These are phyloP conservation scores for Erodium maritimum DNA, from an alignment of 345 rosid genomes.

Conservation along the genomic window DNA sequence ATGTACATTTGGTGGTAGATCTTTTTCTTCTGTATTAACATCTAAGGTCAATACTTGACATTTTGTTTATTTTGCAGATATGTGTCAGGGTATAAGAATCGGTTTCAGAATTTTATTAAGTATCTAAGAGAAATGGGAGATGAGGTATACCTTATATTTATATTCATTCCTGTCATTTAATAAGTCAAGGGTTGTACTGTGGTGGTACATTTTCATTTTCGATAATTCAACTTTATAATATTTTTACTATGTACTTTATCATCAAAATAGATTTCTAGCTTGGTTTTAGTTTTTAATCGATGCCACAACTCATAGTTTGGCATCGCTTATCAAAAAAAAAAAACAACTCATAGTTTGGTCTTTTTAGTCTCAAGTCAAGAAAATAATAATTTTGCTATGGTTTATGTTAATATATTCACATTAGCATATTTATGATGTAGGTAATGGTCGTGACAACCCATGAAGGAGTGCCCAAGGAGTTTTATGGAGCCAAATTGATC, in stretches of 20 bases:
- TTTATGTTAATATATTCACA: slow-evolving; percentile 2
- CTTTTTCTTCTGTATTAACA: neutral
- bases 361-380: neutral
- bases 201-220: slow-evolving; percentile 1
- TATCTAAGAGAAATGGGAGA: slow-evolving; percentile 96
- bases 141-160: slow-evolving; percentile 43
- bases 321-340: no score
- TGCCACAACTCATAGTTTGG: neutral
- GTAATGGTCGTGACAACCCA: slow-evolving; percentile 97
- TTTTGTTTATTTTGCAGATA: slow-evolving; percentile 50
- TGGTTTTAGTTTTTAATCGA: neutral
- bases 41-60: neutral
- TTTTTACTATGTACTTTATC: no score
- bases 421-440: slow-evolving; percentile 21
- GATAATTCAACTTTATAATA: no score
- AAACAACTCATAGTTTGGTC: neutral
- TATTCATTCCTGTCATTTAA: neutral
- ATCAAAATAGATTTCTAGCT: no score
- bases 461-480: slow-evolving; percentile 93
- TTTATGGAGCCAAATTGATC: slow-evolving; percentile 87
- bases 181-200: neutral
- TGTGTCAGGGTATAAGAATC: slow-evolving; percentile 91
- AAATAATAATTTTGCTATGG: neutral
- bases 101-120: slow-evolving; percentile 93
- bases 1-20: neutral